A percentile compares a stretch with the other conserved stretches of the same genome.
Evolutionary conservation across 805 yeast genomes (phyloP).

Genomic region (Candida sonorensis): DNA sequence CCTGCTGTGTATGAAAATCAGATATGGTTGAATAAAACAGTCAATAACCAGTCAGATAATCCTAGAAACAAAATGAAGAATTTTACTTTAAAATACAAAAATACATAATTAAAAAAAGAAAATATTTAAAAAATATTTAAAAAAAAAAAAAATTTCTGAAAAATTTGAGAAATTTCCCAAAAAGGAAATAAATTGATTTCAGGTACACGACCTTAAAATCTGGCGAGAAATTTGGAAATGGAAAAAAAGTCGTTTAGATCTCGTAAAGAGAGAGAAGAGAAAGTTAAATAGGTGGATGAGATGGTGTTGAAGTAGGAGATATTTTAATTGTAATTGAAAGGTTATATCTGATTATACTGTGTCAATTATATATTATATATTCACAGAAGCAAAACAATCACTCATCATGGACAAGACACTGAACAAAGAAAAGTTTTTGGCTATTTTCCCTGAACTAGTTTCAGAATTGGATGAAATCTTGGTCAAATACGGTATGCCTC

Average conservation of each 20-base stretch:
- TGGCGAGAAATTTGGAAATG: no score
- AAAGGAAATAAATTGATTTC: not conserved
- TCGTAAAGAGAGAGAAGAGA: no score
- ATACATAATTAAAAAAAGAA: not conserved
- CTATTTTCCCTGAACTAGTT: slow-evolving; percentile 70
- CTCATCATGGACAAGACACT: slow-evolving; percentile 33
- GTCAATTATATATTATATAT: not conserved
- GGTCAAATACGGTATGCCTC: slow-evolving; percentile 69
- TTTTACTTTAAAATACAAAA: not conserved
- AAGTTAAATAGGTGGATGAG: no score
- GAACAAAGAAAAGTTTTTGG: slow-evolving; percentile 50
- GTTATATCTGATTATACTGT: not conserved
- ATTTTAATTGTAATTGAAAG: no score
- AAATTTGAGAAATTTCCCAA: not conserved
- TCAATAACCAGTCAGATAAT: no score
- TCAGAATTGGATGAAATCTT: slow-evolving; percentile 63
- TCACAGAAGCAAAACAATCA: slow-evolving; percentile 1
- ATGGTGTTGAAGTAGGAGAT: no score
- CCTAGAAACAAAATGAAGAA: not conserved
- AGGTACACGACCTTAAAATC: no score
- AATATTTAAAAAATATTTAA: not conserved
- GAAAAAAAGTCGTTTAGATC: no score
- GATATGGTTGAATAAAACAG: no score
- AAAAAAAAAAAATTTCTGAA: not conserved
- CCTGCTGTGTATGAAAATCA: no score